Evolutionary conservation across 2,329 filamentous ascomycete species (phyloP), one percentile per base, ranked within the genome.

Genomic region (Tolypocladium ophioglossoides): DNA sequence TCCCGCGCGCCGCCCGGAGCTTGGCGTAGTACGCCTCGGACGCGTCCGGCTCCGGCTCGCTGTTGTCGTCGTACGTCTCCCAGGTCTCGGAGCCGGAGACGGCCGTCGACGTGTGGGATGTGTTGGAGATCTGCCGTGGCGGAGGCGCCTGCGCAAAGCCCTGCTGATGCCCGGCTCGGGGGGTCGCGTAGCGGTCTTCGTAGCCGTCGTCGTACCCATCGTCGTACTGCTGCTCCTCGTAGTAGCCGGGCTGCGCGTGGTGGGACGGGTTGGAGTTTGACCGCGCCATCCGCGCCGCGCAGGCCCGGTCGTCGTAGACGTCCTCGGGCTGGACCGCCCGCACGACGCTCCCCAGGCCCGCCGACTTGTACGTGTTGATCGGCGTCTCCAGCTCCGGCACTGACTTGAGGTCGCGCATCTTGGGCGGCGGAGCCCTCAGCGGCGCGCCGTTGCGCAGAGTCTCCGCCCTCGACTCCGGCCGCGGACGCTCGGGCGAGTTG

Each of bases 31-130:
- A 95, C 11, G 83, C 78, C 57, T 94, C 89, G 4, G 84, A 85
- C 0, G 80, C 81, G 66, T 96, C 91, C 27, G 79, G 77, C 63
- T 90, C 87, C 0, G 85, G 82, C 63, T 90, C 86, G 57, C 86
- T 90, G 60, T 80, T 83, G 67, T 95, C 89, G 62, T 94, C 91
- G 63, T 94, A 97, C 11, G 91, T 96, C 71, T 97, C 92, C 92
- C 92, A 97, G 68, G 97, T 97, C 71, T 97, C 92, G 4, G 89
- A 95, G 1, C 89, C 89, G 6, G 88, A 90, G 30, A 87, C 78
- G 24, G 78, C 78, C 1, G 87, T 89, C n/a, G 89, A 91, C 0
- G 85, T 18, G 16, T 47, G 82, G 41, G 88, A 91, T 1, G 86
- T 85, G 51, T 59, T 63, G 4, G 71, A 73, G 18, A 86, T 84